Evolutionary conservation across 1,284 basidiomycete genomes (phyloP), one percentile per base, ranked within the genome.

Genomic region (Moniliophthora roreri): DNA sequence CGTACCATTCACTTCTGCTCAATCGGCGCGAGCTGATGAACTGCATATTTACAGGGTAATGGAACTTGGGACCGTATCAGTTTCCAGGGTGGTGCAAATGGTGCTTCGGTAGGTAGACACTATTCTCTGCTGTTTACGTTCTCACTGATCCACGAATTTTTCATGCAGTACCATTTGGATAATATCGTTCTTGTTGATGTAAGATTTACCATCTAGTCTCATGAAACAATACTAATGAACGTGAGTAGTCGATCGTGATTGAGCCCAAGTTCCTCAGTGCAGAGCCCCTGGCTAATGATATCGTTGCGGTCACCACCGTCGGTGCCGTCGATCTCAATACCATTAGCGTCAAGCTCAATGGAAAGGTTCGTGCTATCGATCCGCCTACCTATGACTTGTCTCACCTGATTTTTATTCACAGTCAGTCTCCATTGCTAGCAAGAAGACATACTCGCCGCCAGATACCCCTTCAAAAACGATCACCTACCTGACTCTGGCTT

Each of bases 31-130:
- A 11, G 11, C 8, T 47, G 23, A 8, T 21, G 51, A 45, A 42
- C 28, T 36, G 2, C 52, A 23, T 46, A 46, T 15, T 32, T 11
- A 6, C 28, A 77, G 72, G 66, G 64, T 32, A 64, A 60, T 53
- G 74, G 65, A 23, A 72, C 68, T n/a, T 78, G 77, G 77, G 73
- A 80, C 54, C 74, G 77, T 50, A 67, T 80, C 42, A 75, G 59
- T 50, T 75, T 73, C 62, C 78, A 80, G 61, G 76, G 69, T 18
- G 69, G 69, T 32, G 72, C 52, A 9, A 72, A 72, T 56, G 78
- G 77, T 13, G 78, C 75, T 39, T 58, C 63, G 32, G 73, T 75
- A 51, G 59, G 70, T 59, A 13, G 8, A 18, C 23, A 11, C 44
- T 28, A 4, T 34, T 23, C 10, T 23, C 15, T n/a, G n/a, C 21